These are phyloP conservation scores for Vaccinium darrowii DNA, from an alignment of 148 eudicot genomes.

Conservation along the genomic window DNA sequence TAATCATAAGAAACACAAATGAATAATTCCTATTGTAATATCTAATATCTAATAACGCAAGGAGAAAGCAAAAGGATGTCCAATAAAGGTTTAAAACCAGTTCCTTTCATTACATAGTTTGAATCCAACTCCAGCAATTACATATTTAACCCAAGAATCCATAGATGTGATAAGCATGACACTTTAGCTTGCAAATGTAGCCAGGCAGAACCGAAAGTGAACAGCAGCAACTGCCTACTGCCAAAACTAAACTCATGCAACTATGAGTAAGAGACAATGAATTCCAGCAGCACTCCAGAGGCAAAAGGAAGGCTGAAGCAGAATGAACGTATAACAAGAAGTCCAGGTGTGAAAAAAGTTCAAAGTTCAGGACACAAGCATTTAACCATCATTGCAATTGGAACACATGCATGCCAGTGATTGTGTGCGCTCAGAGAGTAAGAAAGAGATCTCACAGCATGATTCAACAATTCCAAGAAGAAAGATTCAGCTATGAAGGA, in stretches of 20 bases:
- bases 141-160: neutral
- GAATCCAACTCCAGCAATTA: neutral
- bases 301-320: neutral
- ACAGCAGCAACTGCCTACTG: neutral
- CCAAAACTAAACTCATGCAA: neutral
- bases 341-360: neutral
- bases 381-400: neutral
- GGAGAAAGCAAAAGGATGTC: neutral
- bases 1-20: constrained; percentile 1
- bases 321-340: neutral
- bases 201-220: neutral
- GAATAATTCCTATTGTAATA: neutral
- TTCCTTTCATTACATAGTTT: neutral
- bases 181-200: neutral
- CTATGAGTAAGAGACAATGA: neutral
- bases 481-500: neutral
- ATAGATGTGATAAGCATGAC: neutral
- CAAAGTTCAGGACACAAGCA: neutral
- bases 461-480: constrained; percentile 7
- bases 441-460: neutral
- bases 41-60: neutral
- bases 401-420: neutral
- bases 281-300: constrained; percentile 1
- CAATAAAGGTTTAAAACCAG: neutral
- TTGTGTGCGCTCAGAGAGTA: neutral